phyloP scores from a whole-genome alignment of 192 early-diverging fungal species.

The Paraglomus brasilianum region DNA sequence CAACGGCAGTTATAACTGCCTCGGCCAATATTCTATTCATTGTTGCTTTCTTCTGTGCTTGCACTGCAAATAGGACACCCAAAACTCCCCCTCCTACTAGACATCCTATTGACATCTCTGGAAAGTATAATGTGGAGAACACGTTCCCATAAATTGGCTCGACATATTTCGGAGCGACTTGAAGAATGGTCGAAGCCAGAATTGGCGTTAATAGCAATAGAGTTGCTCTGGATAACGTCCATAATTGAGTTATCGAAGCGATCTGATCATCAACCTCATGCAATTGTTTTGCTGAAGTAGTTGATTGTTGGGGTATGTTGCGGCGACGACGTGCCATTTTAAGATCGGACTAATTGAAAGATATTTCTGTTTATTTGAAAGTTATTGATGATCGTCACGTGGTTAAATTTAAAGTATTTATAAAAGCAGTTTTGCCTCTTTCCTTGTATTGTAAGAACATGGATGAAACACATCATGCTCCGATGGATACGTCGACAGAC shows the following conservation, averaged over 20 bases:
- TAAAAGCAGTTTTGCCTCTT: too few species aligned
- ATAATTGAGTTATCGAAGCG: conserved; percentile 27
- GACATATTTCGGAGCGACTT: conserved; percentile 55
- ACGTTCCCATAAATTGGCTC: conserved; percentile 72
- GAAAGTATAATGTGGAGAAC: conserved; percentile 51
- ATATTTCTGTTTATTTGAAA: too few species aligned
- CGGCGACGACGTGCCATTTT: background rate
- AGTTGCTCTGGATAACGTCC: conserved; percentile 40
- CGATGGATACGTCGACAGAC: too few species aligned
- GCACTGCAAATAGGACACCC: conserved; percentile 27
- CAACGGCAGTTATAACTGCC: conserved; percentile 47
- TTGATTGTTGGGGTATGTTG: background rate
- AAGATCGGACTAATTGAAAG: too few species aligned
- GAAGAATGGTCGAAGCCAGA: conserved; percentile 44
- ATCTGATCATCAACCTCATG: conserved; percentile 2
- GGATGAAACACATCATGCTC: too few species aligned
- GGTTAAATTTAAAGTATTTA: too few species aligned
- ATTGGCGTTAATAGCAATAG: conserved; percentile 44
- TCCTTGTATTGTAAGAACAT: too few species aligned
- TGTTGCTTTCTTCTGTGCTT: conserved; percentile 12
- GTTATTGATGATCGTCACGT: too few species aligned
- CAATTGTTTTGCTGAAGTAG: background rate
- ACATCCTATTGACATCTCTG: conserved; percentile 38
- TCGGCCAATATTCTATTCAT: conserved; percentile 30
- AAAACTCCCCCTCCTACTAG: conserved; percentile 48